Percentiles rank a stretch among this genome's conserved stretches.
Evolutionary conservation across 2,329 filamentous ascomycete genomes (phyloP).

Genomic region (Cytospora paraplurivora): DNA sequence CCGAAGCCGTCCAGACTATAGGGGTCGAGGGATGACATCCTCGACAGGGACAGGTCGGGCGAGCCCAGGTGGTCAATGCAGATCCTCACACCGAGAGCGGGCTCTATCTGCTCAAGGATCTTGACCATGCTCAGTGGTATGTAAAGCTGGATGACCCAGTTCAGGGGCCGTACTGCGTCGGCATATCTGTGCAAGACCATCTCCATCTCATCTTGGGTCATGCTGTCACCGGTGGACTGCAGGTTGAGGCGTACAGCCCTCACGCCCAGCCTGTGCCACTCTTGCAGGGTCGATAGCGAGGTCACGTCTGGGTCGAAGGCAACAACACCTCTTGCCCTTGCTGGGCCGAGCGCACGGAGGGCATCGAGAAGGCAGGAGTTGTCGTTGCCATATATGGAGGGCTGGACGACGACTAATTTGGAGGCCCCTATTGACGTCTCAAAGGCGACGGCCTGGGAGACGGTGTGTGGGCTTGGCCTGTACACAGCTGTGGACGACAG

Average conservation of each 20-base stretch:
- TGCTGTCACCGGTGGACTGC: slow-evolving; percentile 32
- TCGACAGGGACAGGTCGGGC: slow-evolving; percentile 28
- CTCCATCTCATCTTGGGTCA: slow-evolving; percentile 32
- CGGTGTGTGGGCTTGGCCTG: slow-evolving; percentile 20
- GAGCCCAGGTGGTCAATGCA: slow-evolving; percentile 36
- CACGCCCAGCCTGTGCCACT: slow-evolving; percentile 36
- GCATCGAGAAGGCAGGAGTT: slow-evolving; percentile 37
- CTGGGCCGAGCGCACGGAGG: slow-evolving; percentile 31
- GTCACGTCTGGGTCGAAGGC: slow-evolving; percentile 35
- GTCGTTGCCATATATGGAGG: slow-evolving; percentile 38
- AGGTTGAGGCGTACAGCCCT: slow-evolving; percentile 39
- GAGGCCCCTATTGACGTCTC: slow-evolving; percentile 33
- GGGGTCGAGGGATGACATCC: slow-evolving; percentile 14
- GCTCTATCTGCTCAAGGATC: slow-evolving; percentile 32
- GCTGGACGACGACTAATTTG: slow-evolving; percentile 35
- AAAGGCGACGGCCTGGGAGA: slow-evolving; percentile 27
- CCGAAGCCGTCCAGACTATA: slow-evolving; percentile 26
- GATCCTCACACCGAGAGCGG: slow-evolving; percentile 33
- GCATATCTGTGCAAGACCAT: slow-evolving; percentile 32
- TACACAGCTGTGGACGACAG: slow-evolving; percentile 23
- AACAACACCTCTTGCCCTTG: slow-evolving; percentile 35
- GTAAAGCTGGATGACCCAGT: slow-evolving; percentile 39
- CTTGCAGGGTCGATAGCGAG: slow-evolving; percentile 30
- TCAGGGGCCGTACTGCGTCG: slow-evolving; percentile 32
- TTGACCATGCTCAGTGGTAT: slow-evolving; percentile 33